A percentile compares a stretch with the other conserved stretches of the same genome.
Evolutionary conservation across 2,329 filamentous ascomycete species (phyloP).

Genomic region (Niveomyces coronatus): DNA sequence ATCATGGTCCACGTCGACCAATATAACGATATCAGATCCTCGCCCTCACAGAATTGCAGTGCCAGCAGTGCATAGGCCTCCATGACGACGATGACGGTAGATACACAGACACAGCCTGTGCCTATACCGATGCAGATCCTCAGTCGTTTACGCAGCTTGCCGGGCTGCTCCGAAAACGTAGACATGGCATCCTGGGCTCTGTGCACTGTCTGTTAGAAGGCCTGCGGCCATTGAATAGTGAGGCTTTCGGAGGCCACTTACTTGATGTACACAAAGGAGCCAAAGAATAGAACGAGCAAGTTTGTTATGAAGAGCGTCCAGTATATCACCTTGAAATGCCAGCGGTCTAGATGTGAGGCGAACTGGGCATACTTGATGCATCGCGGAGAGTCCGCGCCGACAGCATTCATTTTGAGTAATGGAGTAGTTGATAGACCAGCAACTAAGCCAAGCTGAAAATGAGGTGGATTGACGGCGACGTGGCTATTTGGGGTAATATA

Average conservation of each 20-base stretch:
- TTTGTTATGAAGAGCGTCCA: conserved; percentile 36
- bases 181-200: conserved; percentile 29
- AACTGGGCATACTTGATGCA: conserved; percentile 33
- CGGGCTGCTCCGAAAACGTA: conserved; percentile 21
- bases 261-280: conserved; percentile 32
- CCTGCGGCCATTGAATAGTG: conserved; percentile 2
- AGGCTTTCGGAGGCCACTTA: conserved; percentile 15
- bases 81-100: conserved; percentile 37
- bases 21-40: conserved; percentile 49
- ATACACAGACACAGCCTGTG: conserved; percentile 32
- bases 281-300: conserved; percentile 32
- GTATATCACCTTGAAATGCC: conserved; percentile 36
- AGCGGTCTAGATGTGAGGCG: conserved; percentile 29
- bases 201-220: not conserved
- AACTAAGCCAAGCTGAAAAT: too few relatives aligned
- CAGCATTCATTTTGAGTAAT: not conserved
- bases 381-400: conserved; percentile 11
- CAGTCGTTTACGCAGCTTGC: conserved; percentile 25
- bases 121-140: conserved; percentile 33
- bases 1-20: conserved; percentile 53
- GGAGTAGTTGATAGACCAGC: not conserved
- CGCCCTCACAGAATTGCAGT: conserved; percentile 49
- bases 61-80: conserved; percentile 44
- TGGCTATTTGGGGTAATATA: too few relatives aligned
- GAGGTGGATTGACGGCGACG: too few relatives aligned